Conservation (phyloP, 495 filamentous ascomycete species). For the Aspergillus egyptiacus region DNA sequence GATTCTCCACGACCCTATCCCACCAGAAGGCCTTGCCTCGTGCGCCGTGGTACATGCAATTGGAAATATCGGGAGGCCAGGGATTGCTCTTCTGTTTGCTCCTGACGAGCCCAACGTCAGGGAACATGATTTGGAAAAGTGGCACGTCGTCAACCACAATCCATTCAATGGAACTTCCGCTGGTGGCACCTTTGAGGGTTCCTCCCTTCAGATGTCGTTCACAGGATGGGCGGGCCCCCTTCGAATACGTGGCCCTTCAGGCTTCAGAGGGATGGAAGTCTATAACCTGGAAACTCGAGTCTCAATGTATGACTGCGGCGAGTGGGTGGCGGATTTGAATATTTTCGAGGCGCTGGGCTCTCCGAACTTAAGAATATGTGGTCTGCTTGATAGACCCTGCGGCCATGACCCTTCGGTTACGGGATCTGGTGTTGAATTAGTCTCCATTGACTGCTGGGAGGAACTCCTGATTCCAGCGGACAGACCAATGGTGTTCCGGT, state of each 20-base stretch:
- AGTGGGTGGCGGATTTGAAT: constrained; percentile 11
- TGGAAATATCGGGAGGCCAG: constrained; percentile 9
- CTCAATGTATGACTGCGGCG: constrained; percentile 5
- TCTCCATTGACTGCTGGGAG: constrained; percentile 9
- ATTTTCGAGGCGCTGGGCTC: constrained; percentile 1
- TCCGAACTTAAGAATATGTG: neutral
- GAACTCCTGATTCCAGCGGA: neutral
- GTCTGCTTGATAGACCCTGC: neutral
- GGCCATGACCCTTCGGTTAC: neutral
- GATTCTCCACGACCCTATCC: constrained; percentile 4
- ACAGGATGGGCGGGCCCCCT: constrained; percentile 10
- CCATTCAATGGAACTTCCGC: constrained; percentile 3
- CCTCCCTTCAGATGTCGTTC: constrained; percentile 8
- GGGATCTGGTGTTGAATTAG: neutral
- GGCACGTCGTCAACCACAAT: constrained; percentile 7
- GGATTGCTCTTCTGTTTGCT: constrained; percentile 6
- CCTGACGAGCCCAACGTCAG: constrained; percentile 1
- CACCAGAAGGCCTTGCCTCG: neutral
- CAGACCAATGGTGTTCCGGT: neutral
- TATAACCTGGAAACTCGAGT: constrained; percentile 6
- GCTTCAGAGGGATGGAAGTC: neutral
- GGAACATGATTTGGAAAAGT: constrained; percentile 1
- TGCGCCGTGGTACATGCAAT: neutral
- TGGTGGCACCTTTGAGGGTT: constrained; percentile 3
- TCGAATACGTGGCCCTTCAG: neutral